phyloP scores from a whole-genome alignment of 306 rosid genomes.

The Bauhinia variegata region DNA sequence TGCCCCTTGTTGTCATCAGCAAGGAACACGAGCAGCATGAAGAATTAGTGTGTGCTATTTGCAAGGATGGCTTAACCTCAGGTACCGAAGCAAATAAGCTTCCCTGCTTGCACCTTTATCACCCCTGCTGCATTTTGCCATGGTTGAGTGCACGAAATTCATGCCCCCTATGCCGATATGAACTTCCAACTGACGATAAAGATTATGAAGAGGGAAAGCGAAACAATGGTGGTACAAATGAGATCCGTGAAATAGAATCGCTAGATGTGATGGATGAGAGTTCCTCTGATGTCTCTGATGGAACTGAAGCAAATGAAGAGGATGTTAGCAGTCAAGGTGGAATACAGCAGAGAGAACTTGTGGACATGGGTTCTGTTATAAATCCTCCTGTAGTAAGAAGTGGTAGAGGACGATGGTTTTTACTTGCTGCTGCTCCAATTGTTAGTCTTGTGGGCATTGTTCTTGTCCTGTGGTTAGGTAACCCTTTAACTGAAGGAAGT shows the following conservation, averaged over 20 bases:
- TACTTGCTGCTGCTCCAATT: slow-evolving; percentile 88
- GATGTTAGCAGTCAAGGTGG: slow-evolving; percentile 37
- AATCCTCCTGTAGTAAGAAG: slow-evolving; percentile 47
- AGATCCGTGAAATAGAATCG: slow-evolving; percentile 46
- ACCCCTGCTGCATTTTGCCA: slow-evolving; percentile 79
- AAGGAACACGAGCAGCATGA: slow-evolving; percentile 71
- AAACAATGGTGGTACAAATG: slow-evolving; percentile 41
- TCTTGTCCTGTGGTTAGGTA: slow-evolving; percentile 82
- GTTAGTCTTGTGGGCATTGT: slow-evolving; percentile 83
- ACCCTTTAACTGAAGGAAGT: slow-evolving; percentile 58
- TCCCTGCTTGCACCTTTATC: slow-evolving; percentile 91
- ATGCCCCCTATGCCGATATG: slow-evolving; percentile 91
- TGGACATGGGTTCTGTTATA: slow-evolving; percentile 25
- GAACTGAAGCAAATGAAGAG: slow-evolving; percentile 53
- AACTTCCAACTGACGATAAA: slow-evolving; percentile 92
- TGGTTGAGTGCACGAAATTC: slow-evolving; percentile 91
- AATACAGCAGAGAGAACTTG: slow-evolving; percentile 31
- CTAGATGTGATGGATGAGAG: slow-evolving; percentile 49
- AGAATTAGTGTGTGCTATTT: slow-evolving; percentile 76
- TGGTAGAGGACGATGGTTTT: slow-evolving; percentile 78
- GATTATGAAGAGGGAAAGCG: slow-evolving; percentile 82
- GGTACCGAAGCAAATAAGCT: slow-evolving; percentile 77
- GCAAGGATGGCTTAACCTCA: slow-evolving; percentile 69
- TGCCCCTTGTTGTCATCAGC: slow-evolving; percentile 60
- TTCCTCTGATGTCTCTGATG: slow-evolving; percentile 46